Evolutionary conservation across 495 filamentous ascomycete genomes (phyloP).

Genomic region (Wilcoxina mikolae): DNA sequence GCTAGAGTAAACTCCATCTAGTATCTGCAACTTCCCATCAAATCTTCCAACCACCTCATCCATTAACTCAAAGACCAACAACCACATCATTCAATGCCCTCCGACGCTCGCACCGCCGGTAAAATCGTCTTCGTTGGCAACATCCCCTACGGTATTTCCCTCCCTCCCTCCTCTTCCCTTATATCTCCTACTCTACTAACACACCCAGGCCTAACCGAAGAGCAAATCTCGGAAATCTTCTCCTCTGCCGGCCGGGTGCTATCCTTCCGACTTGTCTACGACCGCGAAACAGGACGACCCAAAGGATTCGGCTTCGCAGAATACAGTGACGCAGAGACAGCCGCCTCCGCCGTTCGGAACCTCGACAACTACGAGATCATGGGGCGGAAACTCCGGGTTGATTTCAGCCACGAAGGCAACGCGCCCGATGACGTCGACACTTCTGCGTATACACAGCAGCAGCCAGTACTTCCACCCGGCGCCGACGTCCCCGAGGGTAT

Average conservation of each 20-base stretch:
- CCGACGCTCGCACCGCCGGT: conserved; percentile 5
- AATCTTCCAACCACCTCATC: not conserved
- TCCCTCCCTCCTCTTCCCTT: not conserved
- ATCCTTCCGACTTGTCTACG: conserved; percentile 90
- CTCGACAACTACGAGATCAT: conserved; percentile 92
- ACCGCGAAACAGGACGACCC: conserved; percentile 83
- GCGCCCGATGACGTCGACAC: conserved; percentile 31
- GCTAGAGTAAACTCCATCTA: no score
- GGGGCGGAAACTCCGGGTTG: conserved; percentile 84
- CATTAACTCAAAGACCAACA: not conserved
- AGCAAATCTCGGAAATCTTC: conserved; percentile 85
- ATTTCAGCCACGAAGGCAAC: conserved; percentile 78
- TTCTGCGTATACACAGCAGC: conserved; percentile 24
- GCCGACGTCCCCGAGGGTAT: conserved; percentile 67
- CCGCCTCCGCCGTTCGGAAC: conserved; percentile 87
- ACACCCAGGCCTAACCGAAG: conserved; percentile 69
- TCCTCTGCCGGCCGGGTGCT: conserved; percentile 71
- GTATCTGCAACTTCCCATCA: no score
- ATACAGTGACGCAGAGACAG: conserved; percentile 77
- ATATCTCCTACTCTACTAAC: conserved; percentile 6
- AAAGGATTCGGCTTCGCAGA: conserved; percentile 97
- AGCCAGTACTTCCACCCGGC: conserved; percentile 54
- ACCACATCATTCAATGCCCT: not conserved
- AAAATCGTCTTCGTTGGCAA: conserved; percentile 65
- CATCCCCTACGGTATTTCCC: conserved; percentile 53